phyloP scores from a whole-genome alignment of 306 rosid genomes.

The Vigna mungo region DNA sequence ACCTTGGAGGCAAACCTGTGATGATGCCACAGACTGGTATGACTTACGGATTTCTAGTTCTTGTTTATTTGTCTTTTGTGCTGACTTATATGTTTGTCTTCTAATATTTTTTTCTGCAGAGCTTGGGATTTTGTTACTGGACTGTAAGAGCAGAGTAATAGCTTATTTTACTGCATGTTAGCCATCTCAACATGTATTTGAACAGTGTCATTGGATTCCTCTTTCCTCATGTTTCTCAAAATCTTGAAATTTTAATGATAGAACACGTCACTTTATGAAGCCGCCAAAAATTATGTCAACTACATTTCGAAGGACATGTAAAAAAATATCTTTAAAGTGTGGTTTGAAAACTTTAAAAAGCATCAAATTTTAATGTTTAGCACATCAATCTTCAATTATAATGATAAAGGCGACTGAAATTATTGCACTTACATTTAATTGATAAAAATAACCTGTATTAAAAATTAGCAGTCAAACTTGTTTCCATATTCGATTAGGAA shows the following conservation, averaged over 20 bases:
- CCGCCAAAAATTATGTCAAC: background rate
- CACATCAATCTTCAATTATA: no score
- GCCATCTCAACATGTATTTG: background rate
- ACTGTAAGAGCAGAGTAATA: background rate
- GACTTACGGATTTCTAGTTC: slow-evolving; percentile 30
- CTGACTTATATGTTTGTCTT: slow-evolving; percentile 16
- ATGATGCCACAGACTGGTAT: slow-evolving; percentile 26
- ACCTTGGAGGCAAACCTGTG: slow-evolving; percentile 24
- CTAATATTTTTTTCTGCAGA: background rate
- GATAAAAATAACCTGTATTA: background rate
- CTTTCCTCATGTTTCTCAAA: background rate
- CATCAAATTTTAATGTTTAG: background rate
- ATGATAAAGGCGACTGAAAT: no score
- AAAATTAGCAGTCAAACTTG: background rate
- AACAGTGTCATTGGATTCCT: background rate
- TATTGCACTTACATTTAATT: background rate
- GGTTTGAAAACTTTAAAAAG: background rate
- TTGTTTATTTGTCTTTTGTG: slow-evolving; percentile 4
- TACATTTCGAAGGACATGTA: background rate
- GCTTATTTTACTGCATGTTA: background rate
- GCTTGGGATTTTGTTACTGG: background rate
- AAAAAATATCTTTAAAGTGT: no score
- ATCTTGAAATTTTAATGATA: no score
- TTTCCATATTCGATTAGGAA: background rate
- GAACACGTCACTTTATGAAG: background rate